Conservation (phyloP, 345 rosid genomes). For the Linum usitatissimum region DNA sequence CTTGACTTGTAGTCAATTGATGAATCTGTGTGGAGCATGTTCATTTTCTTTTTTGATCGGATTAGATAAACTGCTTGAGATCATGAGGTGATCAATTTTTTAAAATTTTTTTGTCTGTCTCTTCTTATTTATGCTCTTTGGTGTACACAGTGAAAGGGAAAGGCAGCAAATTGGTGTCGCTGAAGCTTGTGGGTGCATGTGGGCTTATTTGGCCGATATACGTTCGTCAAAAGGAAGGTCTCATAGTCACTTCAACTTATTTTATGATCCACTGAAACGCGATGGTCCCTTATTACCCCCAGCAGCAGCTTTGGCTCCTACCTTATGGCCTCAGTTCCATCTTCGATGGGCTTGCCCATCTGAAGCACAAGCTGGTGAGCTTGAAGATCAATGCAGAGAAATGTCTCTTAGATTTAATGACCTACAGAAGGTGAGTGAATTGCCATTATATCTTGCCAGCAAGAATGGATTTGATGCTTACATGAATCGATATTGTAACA, state of each 20-base stretch:
- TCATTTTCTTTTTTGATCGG: background rate
- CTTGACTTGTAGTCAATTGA: background rate
- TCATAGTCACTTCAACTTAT: constrained; percentile 70
- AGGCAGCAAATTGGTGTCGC: constrained; percentile 52
- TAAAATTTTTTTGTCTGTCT: background rate
- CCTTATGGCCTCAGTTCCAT: constrained; percentile 94
- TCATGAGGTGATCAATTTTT: background rate
- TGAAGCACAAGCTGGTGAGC: constrained; percentile 68
- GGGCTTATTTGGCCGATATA: constrained; percentile 75
- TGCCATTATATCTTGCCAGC: background rate
- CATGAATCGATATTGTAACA: constrained; percentile 19
- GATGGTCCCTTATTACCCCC: constrained; percentile 63
- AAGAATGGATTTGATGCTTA: background rate
- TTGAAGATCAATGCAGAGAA: constrained; percentile 59
- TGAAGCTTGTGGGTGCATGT: constrained; percentile 76
- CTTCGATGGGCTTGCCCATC: constrained; percentile 96
- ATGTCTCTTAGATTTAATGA: constrained; percentile 50
- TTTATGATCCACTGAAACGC: constrained; percentile 56
- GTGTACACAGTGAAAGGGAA: constrained; percentile 73
- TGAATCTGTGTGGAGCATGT: background rate
- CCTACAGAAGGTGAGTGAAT: constrained; percentile 46
- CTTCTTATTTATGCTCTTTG: background rate
- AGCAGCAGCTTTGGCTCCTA: constrained; percentile 96
- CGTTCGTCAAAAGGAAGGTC: constrained; percentile 49
- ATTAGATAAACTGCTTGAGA: background rate